Conservation (phyloP, 2,329 filamentous ascomycete genomes). For the Diplodia mutila region DNA sequence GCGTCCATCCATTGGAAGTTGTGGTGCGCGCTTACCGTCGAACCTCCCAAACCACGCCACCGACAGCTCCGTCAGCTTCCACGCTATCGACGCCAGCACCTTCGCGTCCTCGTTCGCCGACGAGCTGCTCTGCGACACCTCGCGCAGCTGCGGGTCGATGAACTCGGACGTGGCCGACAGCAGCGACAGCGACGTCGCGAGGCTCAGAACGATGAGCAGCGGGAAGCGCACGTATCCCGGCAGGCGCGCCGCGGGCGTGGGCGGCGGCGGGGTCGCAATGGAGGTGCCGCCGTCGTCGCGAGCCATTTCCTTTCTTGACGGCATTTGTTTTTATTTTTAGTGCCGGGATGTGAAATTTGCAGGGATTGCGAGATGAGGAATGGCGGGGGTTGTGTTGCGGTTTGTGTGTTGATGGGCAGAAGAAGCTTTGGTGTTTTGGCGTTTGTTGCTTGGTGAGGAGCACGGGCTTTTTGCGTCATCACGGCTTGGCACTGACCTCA, state of each 20-base stretch:
- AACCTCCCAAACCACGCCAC: conserved; percentile 75
- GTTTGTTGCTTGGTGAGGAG: conserved; percentile 4
- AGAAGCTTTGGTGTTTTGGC: conserved; percentile 22
- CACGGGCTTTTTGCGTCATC: conserved; percentile 19
- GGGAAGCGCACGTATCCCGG: conserved; percentile 45
- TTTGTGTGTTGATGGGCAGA: conserved; percentile 18
- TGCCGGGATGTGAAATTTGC: background rate
- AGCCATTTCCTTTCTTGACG: conserved; percentile 20
- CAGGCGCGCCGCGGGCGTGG: conserved; percentile 36
- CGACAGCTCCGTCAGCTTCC: conserved; percentile 68
- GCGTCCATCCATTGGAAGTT: too few relatives aligned
- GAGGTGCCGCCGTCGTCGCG: conserved; percentile 26
- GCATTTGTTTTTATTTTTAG: background rate
- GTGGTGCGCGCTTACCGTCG: too few relatives aligned
- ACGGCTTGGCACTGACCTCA: background rate
- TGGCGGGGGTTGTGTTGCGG: background rate
- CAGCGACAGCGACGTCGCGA: conserved; percentile 66
- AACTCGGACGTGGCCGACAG: conserved; percentile 65
- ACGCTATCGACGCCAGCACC: conserved; percentile 57
- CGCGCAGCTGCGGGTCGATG: conserved; percentile 67
- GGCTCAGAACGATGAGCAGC: conserved; percentile 55
- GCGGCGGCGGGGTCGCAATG: conserved; percentile 32
- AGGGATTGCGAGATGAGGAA: conserved; percentile 9
- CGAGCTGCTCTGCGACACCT: conserved; percentile 63
- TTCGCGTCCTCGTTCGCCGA: conserved; percentile 63